phyloP scores from a whole-genome alignment of 1,139 yeast species.

The Suhomyces chickasaworum region DNA sequence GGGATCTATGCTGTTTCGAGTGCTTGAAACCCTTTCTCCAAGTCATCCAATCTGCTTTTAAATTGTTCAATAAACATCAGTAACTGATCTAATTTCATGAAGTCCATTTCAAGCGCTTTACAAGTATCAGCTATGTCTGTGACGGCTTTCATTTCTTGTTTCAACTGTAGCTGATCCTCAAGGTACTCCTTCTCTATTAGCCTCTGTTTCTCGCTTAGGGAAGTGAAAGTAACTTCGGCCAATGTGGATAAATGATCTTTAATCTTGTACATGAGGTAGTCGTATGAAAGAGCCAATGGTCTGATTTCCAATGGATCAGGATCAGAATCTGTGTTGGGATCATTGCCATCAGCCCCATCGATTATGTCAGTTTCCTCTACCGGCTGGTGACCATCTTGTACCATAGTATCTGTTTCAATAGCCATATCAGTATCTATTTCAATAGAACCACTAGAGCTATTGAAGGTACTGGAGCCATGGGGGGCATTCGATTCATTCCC shows the following conservation, averaged over 20 bases:
- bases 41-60: slow-evolving; percentile 28
- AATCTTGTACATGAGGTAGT: slow-evolving; percentile 62
- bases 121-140: slow-evolving; percentile 50
- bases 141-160: slow-evolving; percentile 45
- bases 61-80: slow-evolving; percentile 48
- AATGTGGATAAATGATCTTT: slow-evolving; percentile 51
- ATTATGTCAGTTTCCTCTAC: background rate
- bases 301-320: slow-evolving; percentile 64
- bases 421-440: background rate
- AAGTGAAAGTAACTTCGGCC: slow-evolving; percentile 37
- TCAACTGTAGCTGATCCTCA: slow-evolving; percentile 37
- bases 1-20: background rate
- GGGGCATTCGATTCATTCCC: too few species aligned
- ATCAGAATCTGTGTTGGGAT: slow-evolving; percentile 20
- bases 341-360: background rate
- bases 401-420: background rate
- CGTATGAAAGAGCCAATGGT: slow-evolving; percentile 59
- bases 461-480: too few species aligned
- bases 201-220: slow-evolving; percentile 32
- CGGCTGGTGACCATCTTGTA: background rate
- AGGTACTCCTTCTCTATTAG: slow-evolving; percentile 38
- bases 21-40: slow-evolving; percentile 28
- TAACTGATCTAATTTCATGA: slow-evolving; percentile 69
- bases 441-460: too few species aligned
- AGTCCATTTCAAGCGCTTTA: slow-evolving; percentile 59